Conservation (phyloP, 2,329 filamentous ascomycete genomes). For the Fusarium sulawesiense region DNA sequence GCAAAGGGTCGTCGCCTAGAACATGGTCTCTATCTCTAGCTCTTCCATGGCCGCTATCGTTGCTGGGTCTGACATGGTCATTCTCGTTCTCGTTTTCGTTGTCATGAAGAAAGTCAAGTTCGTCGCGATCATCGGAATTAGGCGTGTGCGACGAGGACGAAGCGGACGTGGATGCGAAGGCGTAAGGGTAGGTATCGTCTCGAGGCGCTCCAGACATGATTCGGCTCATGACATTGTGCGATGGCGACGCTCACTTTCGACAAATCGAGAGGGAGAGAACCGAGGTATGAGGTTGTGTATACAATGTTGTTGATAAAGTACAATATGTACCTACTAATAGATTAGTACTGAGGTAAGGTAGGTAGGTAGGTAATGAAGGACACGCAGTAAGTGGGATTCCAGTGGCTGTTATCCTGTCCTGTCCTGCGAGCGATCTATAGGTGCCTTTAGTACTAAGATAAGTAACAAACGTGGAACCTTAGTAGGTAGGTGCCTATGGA, state of each 20-base stretch:
- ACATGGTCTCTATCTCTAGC: slow-evolving; percentile 46
- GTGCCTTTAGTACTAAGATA: too few relatives aligned
- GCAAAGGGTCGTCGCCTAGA: slow-evolving; percentile 68
- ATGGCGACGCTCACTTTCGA: slow-evolving; percentile 24
- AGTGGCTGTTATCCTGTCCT: neutral
- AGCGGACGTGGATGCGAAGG: slow-evolving; percentile 49
- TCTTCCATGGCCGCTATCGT: slow-evolving; percentile 33
- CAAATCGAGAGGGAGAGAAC: neutral
- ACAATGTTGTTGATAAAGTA: neutral
- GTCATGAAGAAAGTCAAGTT: slow-evolving; percentile 58
- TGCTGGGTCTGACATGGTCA: slow-evolving; percentile 41
- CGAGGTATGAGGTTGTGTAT: neutral
- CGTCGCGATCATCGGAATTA: slow-evolving; percentile 57
- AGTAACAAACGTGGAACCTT: too few relatives aligned
- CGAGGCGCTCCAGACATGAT: slow-evolving; percentile 56
- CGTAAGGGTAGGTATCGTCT: slow-evolving; percentile 52
- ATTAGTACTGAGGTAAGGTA: neutral
- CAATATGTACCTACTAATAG: too few relatives aligned
- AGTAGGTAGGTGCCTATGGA: too few relatives aligned
- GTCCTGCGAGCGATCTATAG: too few relatives aligned
- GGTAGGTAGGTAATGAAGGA: slow-evolving; percentile 4
- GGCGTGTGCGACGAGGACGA: slow-evolving; percentile 48
- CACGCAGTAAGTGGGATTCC: slow-evolving; percentile 8
- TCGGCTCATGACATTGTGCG: slow-evolving; percentile 54
- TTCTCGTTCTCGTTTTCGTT: slow-evolving; percentile 21